Percentiles rank a stretch among this genome's conserved stretches.
phyloP scores from a whole-genome alignment of 768 basidiomycete species.

The Udeniomyces megalosporus region DNA sequence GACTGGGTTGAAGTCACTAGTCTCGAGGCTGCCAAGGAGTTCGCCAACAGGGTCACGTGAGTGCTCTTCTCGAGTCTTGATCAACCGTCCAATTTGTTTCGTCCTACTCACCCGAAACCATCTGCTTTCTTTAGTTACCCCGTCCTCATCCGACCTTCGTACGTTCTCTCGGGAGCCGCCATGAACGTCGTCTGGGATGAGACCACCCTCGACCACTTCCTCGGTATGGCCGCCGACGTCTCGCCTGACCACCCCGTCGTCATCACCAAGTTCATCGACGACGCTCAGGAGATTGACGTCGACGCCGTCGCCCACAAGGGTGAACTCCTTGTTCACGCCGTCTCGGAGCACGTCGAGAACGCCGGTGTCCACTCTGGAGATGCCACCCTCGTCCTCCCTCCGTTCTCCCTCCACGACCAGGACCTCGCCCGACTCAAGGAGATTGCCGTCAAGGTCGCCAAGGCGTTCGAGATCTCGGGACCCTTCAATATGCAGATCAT shows the following conservation, averaged over 20 bases:
- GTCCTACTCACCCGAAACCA: not conserved
- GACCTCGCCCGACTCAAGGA: slow-evolving; percentile 81
- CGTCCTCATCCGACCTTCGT: slow-evolving; percentile 93
- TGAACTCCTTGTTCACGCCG: slow-evolving; percentile 77
- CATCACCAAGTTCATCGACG: slow-evolving; percentile 96
- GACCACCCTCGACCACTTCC: slow-evolving; percentile 69
- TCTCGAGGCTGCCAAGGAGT: slow-evolving; percentile 75
- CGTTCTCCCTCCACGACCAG: slow-evolving; percentile 53
- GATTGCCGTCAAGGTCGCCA: slow-evolving; percentile 87
- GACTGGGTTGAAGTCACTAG: slow-evolving; percentile 86
- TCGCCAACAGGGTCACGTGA: slow-evolving; percentile 66
- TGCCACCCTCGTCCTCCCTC: slow-evolving; percentile 91
- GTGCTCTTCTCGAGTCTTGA: slow-evolving; percentile 24
- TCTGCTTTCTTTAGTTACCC: slow-evolving; percentile 49
- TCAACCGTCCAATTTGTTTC: not conserved
- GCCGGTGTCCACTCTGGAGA: slow-evolving; percentile 98
- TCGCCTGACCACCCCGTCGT: slow-evolving; percentile 96
- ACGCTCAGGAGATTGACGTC: slow-evolving; percentile 93
- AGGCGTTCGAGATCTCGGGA: slow-evolving; percentile 88
- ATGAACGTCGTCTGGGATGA: slow-evolving; percentile 99
- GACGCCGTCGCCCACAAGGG: slow-evolving; percentile 93
- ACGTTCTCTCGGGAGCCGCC: slow-evolving; percentile 93
- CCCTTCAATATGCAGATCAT: slow-evolving; percentile 99
- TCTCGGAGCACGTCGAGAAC: slow-evolving; percentile 97
- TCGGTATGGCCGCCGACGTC: slow-evolving; percentile 90